Evolutionary conservation across 2,329 filamentous ascomycete genomes (phyloP), one percentile per base, ranked within the genome.

Genomic region (Neofusicoccum cordaticola): DNA sequence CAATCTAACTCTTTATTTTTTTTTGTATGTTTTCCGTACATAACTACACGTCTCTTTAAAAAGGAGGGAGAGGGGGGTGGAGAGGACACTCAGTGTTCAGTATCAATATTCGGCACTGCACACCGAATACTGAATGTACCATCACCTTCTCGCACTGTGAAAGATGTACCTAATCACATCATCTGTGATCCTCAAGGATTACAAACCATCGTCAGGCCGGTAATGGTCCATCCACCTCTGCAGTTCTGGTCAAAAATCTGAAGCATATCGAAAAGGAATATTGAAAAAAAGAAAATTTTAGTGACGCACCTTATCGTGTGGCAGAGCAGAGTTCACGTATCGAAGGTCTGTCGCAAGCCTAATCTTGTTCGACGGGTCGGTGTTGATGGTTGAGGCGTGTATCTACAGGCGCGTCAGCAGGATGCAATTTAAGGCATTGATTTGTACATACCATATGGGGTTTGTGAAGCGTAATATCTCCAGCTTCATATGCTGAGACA

Each of bases 381-480:
- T 76, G 57, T 86, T 86, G 63, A 85, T 76, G 0, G 82, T 85
- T 1, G 84, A 86, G 8, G 85, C 84, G 69, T 86, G 85, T 17
- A 86, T 86, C 83, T 85, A 62, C 1, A 39, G 2, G 19, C 9
- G 41, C 13, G 31, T 31, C 13, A 35, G 35, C 72, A 68, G 12
- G n/a, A 39, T 6, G 34, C 1, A 2, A 13, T n/a, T 1, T 7
- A 13, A 17, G 8, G 3, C 7, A 11, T 11, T 13, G 19, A 8
- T 31, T 1, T 17, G 39, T 2, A 63, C 70, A 41, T 60, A 74
- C 72, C 19, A 72, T 68, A 35, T 68, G 75, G 2, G 74, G 71
- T 12, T 65, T 74, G 44, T 77, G 74, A 9, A 77, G 62, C 13
- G 82, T 81, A 6, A 84, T 78, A 71, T 87, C 74, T 22, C 85